Percentiles rank a stretch among this genome's conserved stretches.
phyloP scores from a whole-genome alignment of 1,139 yeast species.

The Geotrichum carabidarum region DNA sequence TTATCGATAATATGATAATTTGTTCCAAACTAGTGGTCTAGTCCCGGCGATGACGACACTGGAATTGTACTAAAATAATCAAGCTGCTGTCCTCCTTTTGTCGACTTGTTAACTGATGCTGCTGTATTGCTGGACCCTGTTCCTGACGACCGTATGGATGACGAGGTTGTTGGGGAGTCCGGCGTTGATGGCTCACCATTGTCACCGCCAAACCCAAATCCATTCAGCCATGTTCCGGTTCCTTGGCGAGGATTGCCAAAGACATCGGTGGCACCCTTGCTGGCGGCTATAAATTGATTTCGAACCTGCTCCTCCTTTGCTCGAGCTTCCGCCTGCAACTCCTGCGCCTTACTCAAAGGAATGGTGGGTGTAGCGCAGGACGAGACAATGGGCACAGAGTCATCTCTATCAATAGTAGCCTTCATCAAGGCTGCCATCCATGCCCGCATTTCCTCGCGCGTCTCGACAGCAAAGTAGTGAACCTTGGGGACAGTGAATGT shows the following conservation, averaged over 20 bases:
- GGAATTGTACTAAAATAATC: conserved; percentile 8
- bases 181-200: conserved; percentile 23
- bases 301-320: conserved; percentile 31
- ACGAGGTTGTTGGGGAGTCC: conserved; percentile 26
- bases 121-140: conserved; percentile 30
- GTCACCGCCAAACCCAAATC: conserved; percentile 3
- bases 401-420: conserved; percentile 94
- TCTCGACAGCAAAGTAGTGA: conserved; percentile 92
- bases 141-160: conserved; percentile 27
- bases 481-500: conserved; percentile 95
- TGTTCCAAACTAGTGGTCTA: neutral
- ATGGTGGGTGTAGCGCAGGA: conserved; percentile 94
- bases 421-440: conserved; percentile 96
- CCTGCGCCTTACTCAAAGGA: conserved; percentile 79
- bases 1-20: neutral
- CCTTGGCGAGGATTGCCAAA: conserved; percentile 15
- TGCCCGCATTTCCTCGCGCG: conserved; percentile 82
- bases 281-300: conserved; percentile 29
- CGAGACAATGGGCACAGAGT: conserved; percentile 85
- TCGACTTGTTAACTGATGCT: conserved; percentile 18
- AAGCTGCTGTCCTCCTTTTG: conserved; percentile 4
- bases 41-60: neutral
- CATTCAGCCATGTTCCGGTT: conserved; percentile 13
- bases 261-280: conserved; percentile 15
- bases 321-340: conserved; percentile 56